These are phyloP conservation scores for Gracilaria gracilis DNA, from an alignment of 23 red algal genomes.

Conservation along the genomic window DNA sequence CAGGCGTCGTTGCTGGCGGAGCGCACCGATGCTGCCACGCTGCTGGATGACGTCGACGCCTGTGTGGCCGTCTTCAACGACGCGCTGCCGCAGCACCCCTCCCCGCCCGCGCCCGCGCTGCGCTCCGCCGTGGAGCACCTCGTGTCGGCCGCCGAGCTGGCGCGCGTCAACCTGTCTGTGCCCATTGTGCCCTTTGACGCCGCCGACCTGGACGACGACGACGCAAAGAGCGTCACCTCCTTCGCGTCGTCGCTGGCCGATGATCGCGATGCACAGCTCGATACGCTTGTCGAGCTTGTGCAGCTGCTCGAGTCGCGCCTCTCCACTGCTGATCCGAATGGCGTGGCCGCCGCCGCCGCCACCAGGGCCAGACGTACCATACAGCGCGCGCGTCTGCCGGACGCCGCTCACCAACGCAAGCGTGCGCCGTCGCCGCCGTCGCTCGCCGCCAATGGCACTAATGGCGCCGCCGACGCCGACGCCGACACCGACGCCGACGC, in stretches of 20 bases:
- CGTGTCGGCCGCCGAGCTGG: constrained; percentile 10
- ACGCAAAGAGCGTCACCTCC: constrained; percentile 25
- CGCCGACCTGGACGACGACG: constrained; percentile 33
- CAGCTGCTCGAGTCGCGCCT: constrained; percentile 39
- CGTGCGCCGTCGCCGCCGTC: no score
- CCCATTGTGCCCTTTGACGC: not conserved
- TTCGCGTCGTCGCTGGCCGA: constrained; percentile 55
- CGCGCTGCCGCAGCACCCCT: not conserved
- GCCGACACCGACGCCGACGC: no score
- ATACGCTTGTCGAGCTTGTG: constrained; percentile 44
- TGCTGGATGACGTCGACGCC: constrained; percentile 2
- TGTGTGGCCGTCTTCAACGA: not conserved
- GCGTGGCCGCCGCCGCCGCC: not conserved
- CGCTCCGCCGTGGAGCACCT: constrained; percentile 33
- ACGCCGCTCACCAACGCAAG: no score
- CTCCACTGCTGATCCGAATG: not conserved
- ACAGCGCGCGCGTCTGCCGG: not conserved
- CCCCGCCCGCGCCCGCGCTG: not conserved
- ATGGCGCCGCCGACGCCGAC: no score
- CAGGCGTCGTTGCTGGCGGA: not conserved
- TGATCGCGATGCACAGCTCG: constrained; percentile 56
- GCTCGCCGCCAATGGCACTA: no score
- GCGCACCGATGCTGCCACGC: not conserved
- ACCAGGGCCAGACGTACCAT: not conserved
- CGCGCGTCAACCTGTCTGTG: not conserved